These are phyloP conservation scores for Claviceps capensis DNA, from an alignment of 2,329 filamentous ascomycete species.

Conservation along the genomic window DNA sequence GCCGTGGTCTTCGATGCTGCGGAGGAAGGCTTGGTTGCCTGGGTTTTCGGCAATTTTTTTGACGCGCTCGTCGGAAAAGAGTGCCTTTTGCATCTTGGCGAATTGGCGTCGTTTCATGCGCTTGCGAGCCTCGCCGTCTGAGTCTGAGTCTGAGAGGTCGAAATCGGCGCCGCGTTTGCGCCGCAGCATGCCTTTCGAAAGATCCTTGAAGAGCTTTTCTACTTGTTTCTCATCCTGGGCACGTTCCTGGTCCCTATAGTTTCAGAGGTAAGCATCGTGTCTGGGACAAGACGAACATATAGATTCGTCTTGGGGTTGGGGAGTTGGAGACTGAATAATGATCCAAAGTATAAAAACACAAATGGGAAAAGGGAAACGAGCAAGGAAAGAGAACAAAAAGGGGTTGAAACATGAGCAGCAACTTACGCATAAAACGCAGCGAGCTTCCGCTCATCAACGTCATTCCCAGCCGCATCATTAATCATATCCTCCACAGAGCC, in stretches of 20 bases:
- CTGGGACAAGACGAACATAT: too few relatives aligned
- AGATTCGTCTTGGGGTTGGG: too few relatives aligned
- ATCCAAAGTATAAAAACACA: too few relatives aligned
- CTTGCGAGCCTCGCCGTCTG: conserved; percentile 63
- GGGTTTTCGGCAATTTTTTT: conserved; percentile 82
- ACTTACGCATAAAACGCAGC: conserved; percentile 84
- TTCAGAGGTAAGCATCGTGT: not conserved
- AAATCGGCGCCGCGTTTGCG: conserved; percentile 72
- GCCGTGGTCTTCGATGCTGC: conserved; percentile 73
- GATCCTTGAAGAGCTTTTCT: conserved; percentile 82
- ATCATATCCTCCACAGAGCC: conserved; percentile 77
- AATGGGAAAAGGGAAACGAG: not conserved
- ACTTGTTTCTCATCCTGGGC: conserved; percentile 74
- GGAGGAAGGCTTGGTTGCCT: conserved; percentile 80
- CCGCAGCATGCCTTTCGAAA: conserved; percentile 77
- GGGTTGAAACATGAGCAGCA: not conserved
- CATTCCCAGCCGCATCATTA: conserved; percentile 64
- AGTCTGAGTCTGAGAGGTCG: conserved; percentile 81
- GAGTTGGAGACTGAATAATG: too few relatives aligned
- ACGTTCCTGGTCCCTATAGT: conserved; percentile 58
- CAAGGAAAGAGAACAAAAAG: not conserved
- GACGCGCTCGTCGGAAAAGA: conserved; percentile 79
- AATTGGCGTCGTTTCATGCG: conserved; percentile 79
- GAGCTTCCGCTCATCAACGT: conserved; percentile 66
- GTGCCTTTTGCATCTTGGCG: conserved; percentile 77